Percentiles rank a stretch among this genome's conserved stretches.
These are phyloP conservation scores for Podila minutissima DNA, from an alignment of 192 early-diverging fungal genomes.

Conservation along the genomic window DNA sequence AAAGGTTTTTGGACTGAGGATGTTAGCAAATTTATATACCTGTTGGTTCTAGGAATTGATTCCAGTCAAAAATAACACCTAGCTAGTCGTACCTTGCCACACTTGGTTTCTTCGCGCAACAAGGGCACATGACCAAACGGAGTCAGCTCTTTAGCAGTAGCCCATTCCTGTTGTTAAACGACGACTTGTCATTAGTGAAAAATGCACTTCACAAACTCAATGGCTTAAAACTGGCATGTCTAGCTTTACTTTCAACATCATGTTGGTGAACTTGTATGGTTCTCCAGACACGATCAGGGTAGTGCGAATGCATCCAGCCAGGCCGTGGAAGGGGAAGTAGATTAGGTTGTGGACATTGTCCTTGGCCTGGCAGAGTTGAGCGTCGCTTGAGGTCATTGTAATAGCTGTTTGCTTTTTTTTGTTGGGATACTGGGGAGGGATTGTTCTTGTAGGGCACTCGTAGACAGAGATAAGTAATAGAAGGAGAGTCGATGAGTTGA, in stretches of 20 bases:
- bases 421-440: neutral
- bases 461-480: too few species aligned
- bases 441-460: too few species aligned
- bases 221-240: neutral
- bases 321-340: constrained; percentile 41
- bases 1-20: neutral
- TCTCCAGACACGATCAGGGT: constrained; percentile 13
- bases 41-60: neutral
- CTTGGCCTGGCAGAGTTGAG: constrained; percentile 10
- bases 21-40: neutral
- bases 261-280: constrained; percentile 14
- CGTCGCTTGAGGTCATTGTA: neutral
- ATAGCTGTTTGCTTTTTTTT: neutral
- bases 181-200: neutral
- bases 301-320: constrained; percentile 21
- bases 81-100: constrained; percentile 14
- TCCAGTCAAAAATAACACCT: too few species aligned
- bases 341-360: constrained; percentile 32
- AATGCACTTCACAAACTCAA: neutral
- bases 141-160: constrained; percentile 44
- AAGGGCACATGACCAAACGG: constrained; percentile 63
- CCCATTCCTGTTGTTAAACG: constrained; percentile 43
- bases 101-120: constrained; percentile 39
- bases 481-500: too few species aligned
- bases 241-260: constrained; percentile 6